A percentile compares a stretch with the other conserved stretches of the same genome.
Conservation (phyloP, 257 asterid genomes). For the Solanum virginianum region DNA sequence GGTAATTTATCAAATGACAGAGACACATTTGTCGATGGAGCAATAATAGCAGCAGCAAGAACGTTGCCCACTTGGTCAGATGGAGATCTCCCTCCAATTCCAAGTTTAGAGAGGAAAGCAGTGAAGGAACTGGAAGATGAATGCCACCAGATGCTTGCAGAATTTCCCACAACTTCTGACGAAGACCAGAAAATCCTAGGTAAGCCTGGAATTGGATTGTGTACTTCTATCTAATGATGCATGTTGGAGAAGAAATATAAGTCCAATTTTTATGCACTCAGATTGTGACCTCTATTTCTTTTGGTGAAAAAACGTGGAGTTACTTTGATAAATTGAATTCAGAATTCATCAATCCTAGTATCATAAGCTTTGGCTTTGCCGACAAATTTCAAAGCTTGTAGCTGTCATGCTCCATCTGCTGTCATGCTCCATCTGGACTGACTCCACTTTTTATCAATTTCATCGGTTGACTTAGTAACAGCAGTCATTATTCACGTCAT, state of each 20-base stretch:
- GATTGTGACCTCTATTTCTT: neutral
- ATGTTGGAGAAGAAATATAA: neutral
- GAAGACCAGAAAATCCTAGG: conserved; percentile 79
- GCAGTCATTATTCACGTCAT: neutral
- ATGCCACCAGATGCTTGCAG: conserved; percentile 77
- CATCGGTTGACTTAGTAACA: neutral
- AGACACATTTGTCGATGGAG: conserved; percentile 76
- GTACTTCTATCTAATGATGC: neutral
- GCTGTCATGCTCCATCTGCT: neutral
- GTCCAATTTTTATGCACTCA: neutral
- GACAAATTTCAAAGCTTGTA: neutral
- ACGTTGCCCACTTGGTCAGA: conserved; percentile 94
- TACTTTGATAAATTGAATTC: neutral
- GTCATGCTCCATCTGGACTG: neutral
- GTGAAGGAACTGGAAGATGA: conserved; percentile 86
- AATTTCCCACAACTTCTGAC: conserved; percentile 49
- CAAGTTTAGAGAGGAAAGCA: conserved; percentile 79
- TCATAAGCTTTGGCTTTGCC: neutral
- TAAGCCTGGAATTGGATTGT: conserved; percentile 13
- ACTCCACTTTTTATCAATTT: neutral
- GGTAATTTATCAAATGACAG: conserved; percentile 54
- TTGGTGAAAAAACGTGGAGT: neutral
- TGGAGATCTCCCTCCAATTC: conserved; percentile 77
- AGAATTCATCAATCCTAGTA: neutral
- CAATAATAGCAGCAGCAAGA: conserved; percentile 91